phyloP scores from a whole-genome alignment of 768 basidiomycete genomes.

The Saitozyma podzolica region DNA sequence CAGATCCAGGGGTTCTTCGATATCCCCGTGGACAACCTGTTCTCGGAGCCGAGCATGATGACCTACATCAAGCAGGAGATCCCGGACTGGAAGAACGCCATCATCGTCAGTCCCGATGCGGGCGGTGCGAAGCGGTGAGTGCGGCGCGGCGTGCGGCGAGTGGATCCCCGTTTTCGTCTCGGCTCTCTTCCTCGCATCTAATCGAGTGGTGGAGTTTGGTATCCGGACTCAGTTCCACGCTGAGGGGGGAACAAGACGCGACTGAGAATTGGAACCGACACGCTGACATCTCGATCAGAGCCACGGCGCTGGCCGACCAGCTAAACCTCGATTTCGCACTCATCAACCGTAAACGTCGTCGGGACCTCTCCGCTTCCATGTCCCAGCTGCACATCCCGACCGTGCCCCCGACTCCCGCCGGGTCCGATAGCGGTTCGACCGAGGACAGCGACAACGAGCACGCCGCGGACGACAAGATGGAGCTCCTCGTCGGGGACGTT shows the following conservation, averaged over 20 bases:
- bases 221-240: background rate
- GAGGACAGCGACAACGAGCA: slow-evolving; percentile 23
- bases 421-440: slow-evolving; percentile 32
- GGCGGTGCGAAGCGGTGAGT: slow-evolving; percentile 92
- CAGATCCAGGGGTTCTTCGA: slow-evolving; percentile 99
- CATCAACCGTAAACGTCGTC: slow-evolving; percentile 97
- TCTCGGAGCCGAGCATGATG: slow-evolving; percentile 92
- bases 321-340: slow-evolving; percentile 96
- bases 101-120: slow-evolving; percentile 97
- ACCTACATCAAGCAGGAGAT: slow-evolving; percentile 93
- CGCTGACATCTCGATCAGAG: slow-evolving; percentile 58
- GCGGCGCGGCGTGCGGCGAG: no score
- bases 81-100: slow-evolving; percentile 71
- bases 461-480: slow-evolving; percentile 50
- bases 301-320: slow-evolving; percentile 93
- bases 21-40: slow-evolving; percentile 99
- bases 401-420: slow-evolving; percentile 44
- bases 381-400: slow-evolving; percentile 17
- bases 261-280: no score
- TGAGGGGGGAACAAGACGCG: background rate
- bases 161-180: no score
- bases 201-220: background rate
- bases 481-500: slow-evolving; percentile 81
- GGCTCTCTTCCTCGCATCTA: background rate
- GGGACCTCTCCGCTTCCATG: slow-evolving; percentile 38